Evolutionary conservation across 2,329 filamentous ascomycete species (phyloP).

Genomic region (Paracoccidioides brasiliensis): DNA sequence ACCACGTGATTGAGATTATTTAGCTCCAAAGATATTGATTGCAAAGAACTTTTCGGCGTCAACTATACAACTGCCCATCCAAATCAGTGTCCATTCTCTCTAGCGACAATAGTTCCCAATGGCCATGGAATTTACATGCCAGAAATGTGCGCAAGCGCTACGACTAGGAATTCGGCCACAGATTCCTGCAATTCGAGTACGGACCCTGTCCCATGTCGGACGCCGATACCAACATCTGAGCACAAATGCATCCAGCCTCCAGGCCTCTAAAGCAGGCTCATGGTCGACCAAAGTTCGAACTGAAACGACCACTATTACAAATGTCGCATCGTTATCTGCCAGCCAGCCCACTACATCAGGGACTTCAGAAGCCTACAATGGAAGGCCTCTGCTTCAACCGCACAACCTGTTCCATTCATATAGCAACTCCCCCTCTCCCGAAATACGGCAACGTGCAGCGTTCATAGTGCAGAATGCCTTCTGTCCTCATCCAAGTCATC

Average conservation of each 20-base stretch:
- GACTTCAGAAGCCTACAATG: neutral
- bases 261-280: neutral
- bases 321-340: neutral
- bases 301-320: neutral
- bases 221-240: slow-evolving; percentile 13
- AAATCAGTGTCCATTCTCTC: neutral
- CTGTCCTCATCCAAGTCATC: slow-evolving; percentile 83
- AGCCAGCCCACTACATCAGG: neutral
- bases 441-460: slow-evolving; percentile 74
- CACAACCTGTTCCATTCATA: slow-evolving; percentile 92
- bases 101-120: slow-evolving; percentile 14
- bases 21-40: neutral
- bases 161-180: slow-evolving; percentile 18
- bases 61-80: neutral
- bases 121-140: slow-evolving; percentile 29
- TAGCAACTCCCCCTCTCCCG: slow-evolving; percentile 73
- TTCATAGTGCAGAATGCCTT: slow-evolving; percentile 89
- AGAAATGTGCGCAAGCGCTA: slow-evolving; percentile 27
- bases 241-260: neutral
- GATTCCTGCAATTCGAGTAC: slow-evolving; percentile 13
- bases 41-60: neutral
- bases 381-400: slow-evolving; percentile 40
- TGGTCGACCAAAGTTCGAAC: neutral
- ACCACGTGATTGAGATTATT: neutral
- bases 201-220: slow-evolving; percentile 16